A percentile compares a stretch with the other conserved stretches of the same genome.
Evolutionary conservation across 2,329 filamentous ascomycete species (phyloP).

Genomic region (Penicillium sp.): DNA sequence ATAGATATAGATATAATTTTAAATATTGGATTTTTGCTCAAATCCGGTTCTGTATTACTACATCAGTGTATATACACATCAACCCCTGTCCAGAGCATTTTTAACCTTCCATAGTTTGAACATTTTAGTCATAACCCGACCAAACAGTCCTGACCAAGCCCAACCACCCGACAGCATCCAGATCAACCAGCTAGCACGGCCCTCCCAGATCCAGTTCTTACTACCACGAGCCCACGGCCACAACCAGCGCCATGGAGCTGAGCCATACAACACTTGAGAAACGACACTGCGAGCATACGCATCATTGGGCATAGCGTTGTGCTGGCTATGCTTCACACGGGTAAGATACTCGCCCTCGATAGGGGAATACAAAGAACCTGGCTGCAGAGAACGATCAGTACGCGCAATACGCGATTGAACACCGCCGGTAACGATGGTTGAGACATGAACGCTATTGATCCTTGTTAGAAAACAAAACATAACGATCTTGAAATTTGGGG

Average conservation of each 20-base stretch:
- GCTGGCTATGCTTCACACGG: conserved; percentile 56
- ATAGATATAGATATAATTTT: too few relatives aligned
- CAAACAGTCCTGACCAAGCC: conserved; percentile 43
- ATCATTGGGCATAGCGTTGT: conserved; percentile 52
- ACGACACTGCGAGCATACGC: conserved; percentile 58
- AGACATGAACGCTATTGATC: conserved; percentile 48
- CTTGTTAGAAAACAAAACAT: background rate
- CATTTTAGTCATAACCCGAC: conserved; percentile 50
- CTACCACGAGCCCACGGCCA: conserved; percentile 48
- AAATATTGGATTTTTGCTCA: background rate
- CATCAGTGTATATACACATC: background rate
- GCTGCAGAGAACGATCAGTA: conserved; percentile 48
- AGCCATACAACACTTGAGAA: conserved; percentile 50
- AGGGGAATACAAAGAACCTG: conserved; percentile 53
- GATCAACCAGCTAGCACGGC: conserved; percentile 53
- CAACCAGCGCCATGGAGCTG: conserved; percentile 49
- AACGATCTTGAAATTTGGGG: background rate
- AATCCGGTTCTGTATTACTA: background rate
- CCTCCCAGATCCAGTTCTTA: conserved; percentile 49
- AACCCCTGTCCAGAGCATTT: conserved; percentile 5
- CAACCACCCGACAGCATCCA: conserved; percentile 52
- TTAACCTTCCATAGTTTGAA: conserved; percentile 50
- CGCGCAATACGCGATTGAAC: conserved; percentile 60
- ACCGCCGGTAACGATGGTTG: conserved; percentile 59
- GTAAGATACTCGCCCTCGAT: conserved; percentile 53